phyloP scores from a whole-genome alignment of 768 basidiomycete genomes.

The Russula dissimulans region DNA sequence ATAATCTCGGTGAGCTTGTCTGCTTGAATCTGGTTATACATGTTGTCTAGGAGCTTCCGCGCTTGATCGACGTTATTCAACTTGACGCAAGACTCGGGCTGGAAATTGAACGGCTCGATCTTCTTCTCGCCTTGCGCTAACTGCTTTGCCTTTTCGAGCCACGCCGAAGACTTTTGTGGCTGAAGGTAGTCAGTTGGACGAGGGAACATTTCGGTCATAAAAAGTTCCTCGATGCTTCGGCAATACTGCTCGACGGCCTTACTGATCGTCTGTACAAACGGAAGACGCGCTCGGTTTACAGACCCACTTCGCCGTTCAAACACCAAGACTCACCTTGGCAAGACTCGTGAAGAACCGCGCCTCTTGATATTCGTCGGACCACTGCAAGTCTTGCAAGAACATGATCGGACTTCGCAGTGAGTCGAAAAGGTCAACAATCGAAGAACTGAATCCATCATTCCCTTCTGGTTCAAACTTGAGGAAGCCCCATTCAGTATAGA shows the following conservation, averaged over 20 bases:
- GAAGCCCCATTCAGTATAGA: neutral
- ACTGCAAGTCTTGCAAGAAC: conserved; percentile 82
- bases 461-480: conserved; percentile 70
- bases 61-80: conserved; percentile 96
- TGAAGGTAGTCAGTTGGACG: conserved; percentile 69
- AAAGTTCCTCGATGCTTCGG: conserved; percentile 74
- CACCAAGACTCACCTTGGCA: conserved; percentile 57
- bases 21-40: conserved; percentile 86
- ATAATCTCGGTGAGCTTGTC: conserved; percentile 73
- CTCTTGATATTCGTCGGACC: conserved; percentile 85
- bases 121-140: conserved; percentile 82
- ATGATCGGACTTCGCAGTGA: conserved; percentile 84
- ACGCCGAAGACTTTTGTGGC: conserved; percentile 79
- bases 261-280: conserved; percentile 60
- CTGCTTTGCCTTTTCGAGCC: conserved; percentile 78
- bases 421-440: conserved; percentile 92
- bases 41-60: conserved; percentile 80
- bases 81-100: conserved; percentile 89
- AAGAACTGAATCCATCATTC: conserved; percentile 83
- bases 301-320: neutral
- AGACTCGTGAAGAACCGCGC: conserved; percentile 85
- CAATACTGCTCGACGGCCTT: conserved; percentile 92
- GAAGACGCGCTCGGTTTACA: neutral
- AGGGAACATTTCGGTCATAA: conserved; percentile 94
- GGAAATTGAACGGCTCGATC: conserved; percentile 92